Base-by-base conservation (phyloP, 2,329 filamentous ascomycete genomes). In the Leptodontidium sp. region DNA sequence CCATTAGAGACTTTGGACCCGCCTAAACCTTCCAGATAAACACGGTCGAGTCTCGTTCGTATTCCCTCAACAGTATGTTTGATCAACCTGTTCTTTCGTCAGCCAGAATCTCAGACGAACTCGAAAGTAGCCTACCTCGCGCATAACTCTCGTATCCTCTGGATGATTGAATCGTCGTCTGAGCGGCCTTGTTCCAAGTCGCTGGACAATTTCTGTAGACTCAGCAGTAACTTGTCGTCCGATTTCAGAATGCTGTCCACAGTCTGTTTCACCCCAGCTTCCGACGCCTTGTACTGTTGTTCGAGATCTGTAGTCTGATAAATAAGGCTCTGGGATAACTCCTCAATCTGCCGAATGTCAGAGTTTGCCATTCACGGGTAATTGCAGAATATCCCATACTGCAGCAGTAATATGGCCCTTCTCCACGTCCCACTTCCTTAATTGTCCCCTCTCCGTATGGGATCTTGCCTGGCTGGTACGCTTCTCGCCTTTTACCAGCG, bases 181-280 rank as follows among this genome's bases (percentile, higher is more conserved):
- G 82, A 81, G 29, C 85, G 81, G 58, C 85, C 82, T 4, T 82
- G 82, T 11, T 87, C 82, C 3, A 92, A 82, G 72, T 90, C 88
- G 68, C 84, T 85, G 0, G 89, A 85, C 1, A 93, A 83, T 72
- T 91, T 91, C 75, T 91, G 88, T 2, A 93, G 80, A 68, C 88
- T 88, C 24, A 85, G 82, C 1, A 93, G 80, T 2, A 92, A 82
- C 70, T 87, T 88, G 75, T 93, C 90, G 69, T 93, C 90, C 1
- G 88, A 86, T 9, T 83, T 82, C 9, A 91, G 79, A 12, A 86
- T 78, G 17, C 80, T 81, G 26, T 84, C 82, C 0, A 88, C 80
- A 0, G 83, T 83, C 66, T 84, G 81, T 58, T 83, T 84, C 17
- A 90, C 77, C 2, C 79, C 79, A 1, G 81, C 77, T 4, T 81